Percentiles rank a stretch among this genome's conserved stretches.
Conservation (phyloP, 441 rosid species). For the Euphorbia celastroides region DNA sequence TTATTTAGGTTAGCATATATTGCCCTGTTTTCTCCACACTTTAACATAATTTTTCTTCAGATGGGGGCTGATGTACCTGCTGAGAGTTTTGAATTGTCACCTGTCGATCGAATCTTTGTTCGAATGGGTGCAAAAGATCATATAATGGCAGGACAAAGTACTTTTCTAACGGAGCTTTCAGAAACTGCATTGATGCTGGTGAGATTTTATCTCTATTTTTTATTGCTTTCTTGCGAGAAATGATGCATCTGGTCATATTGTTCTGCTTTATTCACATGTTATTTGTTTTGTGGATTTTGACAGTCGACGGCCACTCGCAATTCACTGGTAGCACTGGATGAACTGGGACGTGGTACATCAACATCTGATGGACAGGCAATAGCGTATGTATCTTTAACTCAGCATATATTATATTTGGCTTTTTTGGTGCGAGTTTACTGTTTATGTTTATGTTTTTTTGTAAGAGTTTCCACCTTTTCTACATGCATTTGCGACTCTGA, state of each 20-base stretch:
- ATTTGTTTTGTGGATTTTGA: constrained; percentile 12
- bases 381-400: constrained; percentile 53
- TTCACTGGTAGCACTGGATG: constrained; percentile 92
- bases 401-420: background rate
- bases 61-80: constrained; percentile 96
- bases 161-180: constrained; percentile 88
- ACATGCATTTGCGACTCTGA: constrained; percentile 23
- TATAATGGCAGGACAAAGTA: constrained; percentile 94
- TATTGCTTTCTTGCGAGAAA: background rate
- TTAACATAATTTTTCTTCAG: constrained; percentile 33
- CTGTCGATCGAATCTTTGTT: constrained; percentile 84
- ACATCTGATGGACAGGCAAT: constrained; percentile 99
- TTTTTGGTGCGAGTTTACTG: background rate
- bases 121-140: constrained; percentile 99
- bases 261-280: background rate
- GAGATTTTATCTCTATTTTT: constrained; percentile 19
- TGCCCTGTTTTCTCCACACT: constrained; percentile 16
- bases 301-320: constrained; percentile 79
- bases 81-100: constrained; percentile 75
- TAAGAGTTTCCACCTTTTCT: background rate
- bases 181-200: constrained; percentile 97
- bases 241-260: background rate
- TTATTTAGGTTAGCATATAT: constrained; percentile 13
- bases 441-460: constrained; percentile 12
- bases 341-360: constrained; percentile 96